These are phyloP conservation scores for Aspergillus aculeatinus DNA, from an alignment of 2,329 filamentous ascomycete species.

Conservation along the genomic window DNA sequence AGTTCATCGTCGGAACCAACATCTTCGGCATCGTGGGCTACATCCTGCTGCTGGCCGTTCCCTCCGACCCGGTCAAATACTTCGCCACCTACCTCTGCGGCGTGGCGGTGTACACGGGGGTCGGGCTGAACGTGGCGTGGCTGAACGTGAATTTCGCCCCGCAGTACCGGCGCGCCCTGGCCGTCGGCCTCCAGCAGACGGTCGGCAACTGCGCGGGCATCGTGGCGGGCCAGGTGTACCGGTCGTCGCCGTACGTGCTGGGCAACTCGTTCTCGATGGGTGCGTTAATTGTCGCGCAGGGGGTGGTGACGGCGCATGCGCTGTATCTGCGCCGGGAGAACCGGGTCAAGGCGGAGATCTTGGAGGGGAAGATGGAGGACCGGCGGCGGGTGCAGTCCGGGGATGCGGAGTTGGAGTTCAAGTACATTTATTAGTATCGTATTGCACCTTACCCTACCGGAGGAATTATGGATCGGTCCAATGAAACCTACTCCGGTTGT, in stretches of 20 bases:
- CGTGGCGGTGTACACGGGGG: slow-evolving; percentile 49
- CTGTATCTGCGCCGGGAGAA: slow-evolving; percentile 48
- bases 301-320: slow-evolving; percentile 42
- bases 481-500: no score
- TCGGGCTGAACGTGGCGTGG: slow-evolving; percentile 51
- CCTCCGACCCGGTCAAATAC: slow-evolving; percentile 51
- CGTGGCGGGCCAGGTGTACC: slow-evolving; percentile 50
- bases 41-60: slow-evolving; percentile 50
- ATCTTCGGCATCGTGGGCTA: slow-evolving; percentile 52
- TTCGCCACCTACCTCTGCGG: slow-evolving; percentile 53
- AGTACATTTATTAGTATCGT: slow-evolving; percentile 41
- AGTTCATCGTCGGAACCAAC: slow-evolving; percentile 40
- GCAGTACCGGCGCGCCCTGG: slow-evolving; percentile 51
- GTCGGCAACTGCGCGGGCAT: slow-evolving; percentile 52
- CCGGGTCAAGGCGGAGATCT: slow-evolving; percentile 39
- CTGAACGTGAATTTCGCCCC: slow-evolving; percentile 50
- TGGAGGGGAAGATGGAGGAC: slow-evolving; percentile 44
- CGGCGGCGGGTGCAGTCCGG: slow-evolving; percentile 48
- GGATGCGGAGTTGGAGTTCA: slow-evolving; percentile 50
- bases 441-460: background rate
- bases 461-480: background rate
- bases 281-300: slow-evolving; percentile 34
- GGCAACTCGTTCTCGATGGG: slow-evolving; percentile 41
- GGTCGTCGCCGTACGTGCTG: slow-evolving; percentile 36
- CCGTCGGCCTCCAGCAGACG: slow-evolving; percentile 49